These are phyloP conservation scores for Cyclotella sp. DNA, from an alignment of 108 stramenopile species.

Conservation along the genomic window DNA sequence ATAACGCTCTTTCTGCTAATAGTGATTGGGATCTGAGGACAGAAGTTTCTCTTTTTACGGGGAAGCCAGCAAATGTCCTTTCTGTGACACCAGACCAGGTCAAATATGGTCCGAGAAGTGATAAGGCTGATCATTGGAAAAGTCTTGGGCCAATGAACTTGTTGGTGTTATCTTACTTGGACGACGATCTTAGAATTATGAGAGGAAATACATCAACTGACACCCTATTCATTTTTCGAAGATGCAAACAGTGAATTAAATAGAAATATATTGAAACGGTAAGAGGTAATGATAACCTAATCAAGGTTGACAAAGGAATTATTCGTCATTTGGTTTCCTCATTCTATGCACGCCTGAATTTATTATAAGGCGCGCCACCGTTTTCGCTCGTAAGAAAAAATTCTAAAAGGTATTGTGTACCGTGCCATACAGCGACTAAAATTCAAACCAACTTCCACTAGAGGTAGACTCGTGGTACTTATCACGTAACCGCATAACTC, in stretches of 20 bases:
- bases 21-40: slow-evolving; percentile 75
- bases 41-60: slow-evolving; percentile 76
- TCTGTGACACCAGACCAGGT: slow-evolving; percentile 77
- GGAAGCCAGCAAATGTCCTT: slow-evolving; percentile 67
- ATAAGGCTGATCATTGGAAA: slow-evolving; percentile 90
- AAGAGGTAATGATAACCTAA: too few species aligned
- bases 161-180: slow-evolving; percentile 79
- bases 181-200: slow-evolving; percentile 85
- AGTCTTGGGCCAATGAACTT: slow-evolving; percentile 78
- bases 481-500: too few species aligned
- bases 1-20: neutral
- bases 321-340: too few species aligned
- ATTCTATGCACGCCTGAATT: too few species aligned
- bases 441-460: too few species aligned
- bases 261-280: neutral
- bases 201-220: slow-evolving; percentile 84
- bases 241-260: slow-evolving; percentile 18
- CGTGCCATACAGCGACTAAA: too few species aligned
- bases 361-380: too few species aligned
- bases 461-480: too few species aligned
- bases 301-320: neutral
- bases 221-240: slow-evolving; percentile 77
- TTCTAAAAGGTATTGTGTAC: too few species aligned
- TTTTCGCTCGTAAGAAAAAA: too few species aligned
- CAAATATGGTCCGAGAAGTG: slow-evolving; percentile 71